A percentile compares a stretch with the other conserved stretches of the same genome.
These are phyloP conservation scores for Falciphora oryzae DNA, from an alignment of 2,329 filamentous ascomycete species.

Conservation along the genomic window DNA sequence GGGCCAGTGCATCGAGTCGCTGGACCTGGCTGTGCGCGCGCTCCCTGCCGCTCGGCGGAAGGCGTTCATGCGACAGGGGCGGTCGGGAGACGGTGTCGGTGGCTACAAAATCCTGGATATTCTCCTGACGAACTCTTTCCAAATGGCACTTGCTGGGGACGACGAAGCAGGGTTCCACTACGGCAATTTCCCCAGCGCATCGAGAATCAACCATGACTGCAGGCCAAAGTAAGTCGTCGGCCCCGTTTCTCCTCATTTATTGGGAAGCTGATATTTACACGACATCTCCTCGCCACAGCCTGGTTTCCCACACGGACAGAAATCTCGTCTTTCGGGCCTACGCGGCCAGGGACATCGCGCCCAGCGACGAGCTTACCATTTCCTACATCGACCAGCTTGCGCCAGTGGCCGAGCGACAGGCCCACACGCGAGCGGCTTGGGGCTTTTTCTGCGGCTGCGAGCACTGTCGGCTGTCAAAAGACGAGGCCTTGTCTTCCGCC, in stretches of 20 bases:
- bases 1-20: slow-evolving; percentile 21
- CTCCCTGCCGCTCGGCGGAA: slow-evolving; percentile 20
- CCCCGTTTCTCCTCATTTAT: background rate
- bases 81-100: slow-evolving; percentile 15
- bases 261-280: background rate
- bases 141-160: slow-evolving; percentile 24
- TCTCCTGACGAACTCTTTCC: slow-evolving; percentile 31
- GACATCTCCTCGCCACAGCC: slow-evolving; percentile 12
- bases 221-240: slow-evolving; percentile 30
- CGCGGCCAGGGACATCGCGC: slow-evolving; percentile 29
- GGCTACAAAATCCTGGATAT: slow-evolving; percentile 24
- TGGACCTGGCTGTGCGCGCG: slow-evolving; percentile 21
- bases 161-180: slow-evolving; percentile 22
- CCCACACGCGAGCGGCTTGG: slow-evolving; percentile 24
- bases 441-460: slow-evolving; percentile 31
- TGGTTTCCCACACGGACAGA: slow-evolving; percentile 28
- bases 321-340: slow-evolving; percentile 30
- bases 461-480: slow-evolving; percentile 22
- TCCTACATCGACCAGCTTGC: slow-evolving; percentile 28
- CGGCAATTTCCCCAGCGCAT: slow-evolving; percentile 28
- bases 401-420: slow-evolving; percentile 22
- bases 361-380: slow-evolving; percentile 30
- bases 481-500: slow-evolving; percentile 24
- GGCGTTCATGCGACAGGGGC: slow-evolving; percentile 25
- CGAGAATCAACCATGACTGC: slow-evolving; percentile 34